Conservation (phyloP, 345 rosid genomes). For the Cardamine occulta region DNA sequence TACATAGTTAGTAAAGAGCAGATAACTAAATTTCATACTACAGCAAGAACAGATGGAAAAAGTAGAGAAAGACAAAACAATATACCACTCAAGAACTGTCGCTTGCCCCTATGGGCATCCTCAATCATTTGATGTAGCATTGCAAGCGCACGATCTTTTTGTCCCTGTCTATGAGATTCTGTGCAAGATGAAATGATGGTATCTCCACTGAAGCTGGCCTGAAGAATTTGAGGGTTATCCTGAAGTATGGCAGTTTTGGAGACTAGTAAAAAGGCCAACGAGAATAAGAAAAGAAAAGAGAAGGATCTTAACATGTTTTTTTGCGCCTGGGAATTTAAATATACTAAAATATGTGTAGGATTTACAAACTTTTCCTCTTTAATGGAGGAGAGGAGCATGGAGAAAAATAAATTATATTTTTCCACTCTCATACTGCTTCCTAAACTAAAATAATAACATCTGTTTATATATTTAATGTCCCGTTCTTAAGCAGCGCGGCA, state of each 20-base stretch:
- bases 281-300: slow-evolving; percentile 9
- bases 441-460: slow-evolving; percentile 16
- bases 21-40: slow-evolving; percentile 11
- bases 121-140: slow-evolving; percentile 95
- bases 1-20: slow-evolving; percentile 30
- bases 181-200: slow-evolving; percentile 55
- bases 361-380: not conserved
- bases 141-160: slow-evolving; percentile 87
- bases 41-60: slow-evolving; percentile 23
- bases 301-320: slow-evolving; percentile 9
- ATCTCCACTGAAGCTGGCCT: slow-evolving; percentile 70
- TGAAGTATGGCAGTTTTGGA: slow-evolving; percentile 40
- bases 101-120: slow-evolving; percentile 96
- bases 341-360: not conserved
- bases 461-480: slow-evolving; percentile 2
- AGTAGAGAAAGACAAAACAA: slow-evolving; percentile 17
- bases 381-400: slow-evolving; percentile 8
- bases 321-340: slow-evolving; percentile 5
- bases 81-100: slow-evolving; percentile 95
- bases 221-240: slow-evolving; percentile 76
- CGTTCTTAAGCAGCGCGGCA: slow-evolving; percentile 8
- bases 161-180: slow-evolving; percentile 79
- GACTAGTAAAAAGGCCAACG: slow-evolving; percentile 2
- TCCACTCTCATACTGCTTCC: slow-evolving; percentile 16
- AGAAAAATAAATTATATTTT: not conserved